These are phyloP conservation scores for Pestalotiopsis sp. DNA, from an alignment of 2,329 filamentous ascomycete genomes.

Conservation along the genomic window DNA sequence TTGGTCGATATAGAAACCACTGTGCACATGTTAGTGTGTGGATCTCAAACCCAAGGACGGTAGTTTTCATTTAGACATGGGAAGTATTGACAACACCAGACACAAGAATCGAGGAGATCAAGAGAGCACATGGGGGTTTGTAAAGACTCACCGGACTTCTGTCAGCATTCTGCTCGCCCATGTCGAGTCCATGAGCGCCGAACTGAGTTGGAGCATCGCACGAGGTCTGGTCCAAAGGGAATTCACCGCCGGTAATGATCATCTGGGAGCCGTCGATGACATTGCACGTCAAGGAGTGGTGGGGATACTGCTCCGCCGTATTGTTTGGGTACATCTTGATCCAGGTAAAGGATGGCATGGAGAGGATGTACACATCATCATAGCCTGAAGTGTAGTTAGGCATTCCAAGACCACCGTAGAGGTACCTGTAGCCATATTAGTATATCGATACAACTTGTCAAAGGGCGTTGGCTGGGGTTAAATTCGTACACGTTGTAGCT, in stretches of 20 bases:
- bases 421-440: conserved; percentile 47
- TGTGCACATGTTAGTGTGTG: neutral
- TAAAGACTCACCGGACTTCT: conserved; percentile 31
- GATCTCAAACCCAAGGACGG: neutral
- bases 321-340: conserved; percentile 54
- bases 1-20: conserved; percentile 56
- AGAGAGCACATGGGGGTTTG: neutral
- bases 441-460: neutral
- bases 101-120: neutral
- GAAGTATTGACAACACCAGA: too few relatives aligned
- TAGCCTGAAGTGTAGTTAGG: conserved; percentile 51
- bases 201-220: conserved; percentile 58
- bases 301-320: conserved; percentile 43
- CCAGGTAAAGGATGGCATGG: conserved; percentile 66
- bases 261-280: conserved; percentile 61
- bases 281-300: conserved; percentile 62
- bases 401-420: conserved; percentile 62
- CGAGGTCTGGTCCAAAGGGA: conserved; percentile 42
- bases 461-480: neutral
- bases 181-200: conserved; percentile 59
- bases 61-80: neutral
- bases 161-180: conserved; percentile 51
- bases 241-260: conserved; percentile 64
- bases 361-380: conserved; percentile 66
- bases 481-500: conserved; percentile 65